Percentiles rank a stretch among this genome's conserved stretches.
Evolutionary conservation across 2,329 filamentous ascomycete genomes (phyloP).

Genomic region (Cercospora sesami): DNA sequence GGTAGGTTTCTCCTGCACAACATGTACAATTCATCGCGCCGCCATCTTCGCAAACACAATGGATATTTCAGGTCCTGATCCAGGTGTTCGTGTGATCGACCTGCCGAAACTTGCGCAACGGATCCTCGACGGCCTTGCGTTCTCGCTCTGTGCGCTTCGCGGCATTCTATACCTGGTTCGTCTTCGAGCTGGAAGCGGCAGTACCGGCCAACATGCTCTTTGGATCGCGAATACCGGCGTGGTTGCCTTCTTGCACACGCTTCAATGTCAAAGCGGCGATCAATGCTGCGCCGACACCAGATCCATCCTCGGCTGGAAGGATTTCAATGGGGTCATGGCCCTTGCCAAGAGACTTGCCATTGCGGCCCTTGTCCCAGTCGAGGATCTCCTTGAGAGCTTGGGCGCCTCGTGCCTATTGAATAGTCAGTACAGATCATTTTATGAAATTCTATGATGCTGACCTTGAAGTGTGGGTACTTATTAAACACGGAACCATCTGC

Average conservation of each 20-base stretch:
- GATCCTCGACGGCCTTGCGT: constrained; percentile 4
- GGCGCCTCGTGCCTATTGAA: constrained; percentile 66
- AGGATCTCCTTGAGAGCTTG: constrained; percentile 90
- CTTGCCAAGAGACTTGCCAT: constrained; percentile 61
- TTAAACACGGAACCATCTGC: constrained; percentile 98
- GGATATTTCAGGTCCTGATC: constrained; percentile 3
- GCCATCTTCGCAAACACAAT: neutral
- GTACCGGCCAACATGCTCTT: constrained; percentile 45
- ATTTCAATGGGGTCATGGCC: constrained; percentile 77
- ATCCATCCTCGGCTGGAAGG: constrained; percentile 88
- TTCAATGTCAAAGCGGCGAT: constrained; percentile 75
- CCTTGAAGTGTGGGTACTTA: constrained; percentile 98
- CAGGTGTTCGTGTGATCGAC: neutral
- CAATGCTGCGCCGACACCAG: constrained; percentile 91
- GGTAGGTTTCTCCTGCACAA: neutral
- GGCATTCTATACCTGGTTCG: constrained; percentile 22
- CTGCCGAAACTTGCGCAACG: constrained; percentile 7
- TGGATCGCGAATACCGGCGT: constrained; percentile 58
- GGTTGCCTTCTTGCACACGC: constrained; percentile 60
- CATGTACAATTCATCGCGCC: neutral
- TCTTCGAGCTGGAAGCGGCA: constrained; percentile 31
- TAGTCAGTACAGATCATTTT: constrained; percentile 17
- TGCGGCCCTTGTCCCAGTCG: constrained; percentile 78
- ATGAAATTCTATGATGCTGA: constrained; percentile 4
- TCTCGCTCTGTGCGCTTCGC: constrained; percentile 3